phyloP scores from a whole-genome alignment of 305 asterid species.

The Ajuga reptans region DNA sequence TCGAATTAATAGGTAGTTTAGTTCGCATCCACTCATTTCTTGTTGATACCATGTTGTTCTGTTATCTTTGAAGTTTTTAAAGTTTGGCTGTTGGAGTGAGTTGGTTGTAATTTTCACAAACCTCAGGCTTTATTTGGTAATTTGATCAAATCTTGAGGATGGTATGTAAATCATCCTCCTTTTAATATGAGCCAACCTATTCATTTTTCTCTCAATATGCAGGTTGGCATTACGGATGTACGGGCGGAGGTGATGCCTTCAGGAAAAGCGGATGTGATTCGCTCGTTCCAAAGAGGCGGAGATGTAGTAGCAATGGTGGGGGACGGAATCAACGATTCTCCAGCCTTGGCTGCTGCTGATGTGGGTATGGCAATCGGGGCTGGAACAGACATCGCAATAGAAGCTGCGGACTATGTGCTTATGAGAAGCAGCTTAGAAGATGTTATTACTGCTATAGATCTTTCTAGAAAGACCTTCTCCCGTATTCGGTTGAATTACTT shows the following conservation, averaged over 20 bases:
- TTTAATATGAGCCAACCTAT: background rate
- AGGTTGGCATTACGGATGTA: conserved; percentile 86
- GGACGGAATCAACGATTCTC: conserved; percentile 95
- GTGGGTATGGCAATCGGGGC: conserved; percentile 99
- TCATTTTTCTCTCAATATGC: conserved; percentile 21
- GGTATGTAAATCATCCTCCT: too few species aligned
- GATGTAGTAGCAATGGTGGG: conserved; percentile 95
- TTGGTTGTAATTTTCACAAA: too few species aligned
- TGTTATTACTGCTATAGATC: conserved; percentile 92
- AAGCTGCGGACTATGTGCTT: conserved; percentile 94
- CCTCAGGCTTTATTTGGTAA: too few species aligned
- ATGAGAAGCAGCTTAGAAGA: conserved; percentile 93
- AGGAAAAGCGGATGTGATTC: conserved; percentile 89
- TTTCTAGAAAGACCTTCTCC: conserved; percentile 74
- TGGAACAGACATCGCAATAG: conserved; percentile 95
- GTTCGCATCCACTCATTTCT: too few species aligned
- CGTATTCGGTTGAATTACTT: conserved; percentile 75
- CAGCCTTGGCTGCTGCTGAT: conserved; percentile 95
- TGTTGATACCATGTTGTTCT: too few species aligned
- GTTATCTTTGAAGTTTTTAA: too few species aligned
- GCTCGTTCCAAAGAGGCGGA: conserved; percentile 74
- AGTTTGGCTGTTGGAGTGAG: too few species aligned
- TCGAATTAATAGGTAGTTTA: too few species aligned
- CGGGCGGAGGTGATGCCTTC: conserved; percentile 99
- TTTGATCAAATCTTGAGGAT: too few species aligned